Evolutionary conservation across 768 basidiomycete genomes (phyloP).

Genomic region (Auriscalpium orientale): DNA sequence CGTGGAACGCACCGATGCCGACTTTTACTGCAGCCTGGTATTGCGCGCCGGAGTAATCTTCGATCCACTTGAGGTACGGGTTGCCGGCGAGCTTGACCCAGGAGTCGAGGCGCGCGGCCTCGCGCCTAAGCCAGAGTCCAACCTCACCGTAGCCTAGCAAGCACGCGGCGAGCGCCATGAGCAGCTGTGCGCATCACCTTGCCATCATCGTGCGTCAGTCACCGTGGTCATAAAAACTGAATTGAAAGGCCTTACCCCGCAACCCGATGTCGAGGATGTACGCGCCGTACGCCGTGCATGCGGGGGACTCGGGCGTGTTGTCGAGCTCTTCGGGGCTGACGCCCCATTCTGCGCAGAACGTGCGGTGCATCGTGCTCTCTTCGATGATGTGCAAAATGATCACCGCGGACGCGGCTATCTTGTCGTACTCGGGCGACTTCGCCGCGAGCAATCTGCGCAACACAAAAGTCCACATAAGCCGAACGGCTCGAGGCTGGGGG

Average conservation of each 20-base stretch:
- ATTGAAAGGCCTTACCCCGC: constrained; percentile 36
- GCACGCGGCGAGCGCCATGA: constrained; percentile 82
- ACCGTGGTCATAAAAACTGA: too few relatives aligned
- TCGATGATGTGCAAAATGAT: constrained; percentile 56
- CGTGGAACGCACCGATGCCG: constrained; percentile 55
- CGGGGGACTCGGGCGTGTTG: constrained; percentile 53
- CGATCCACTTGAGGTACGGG: constrained; percentile 68
- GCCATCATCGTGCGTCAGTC: too few relatives aligned
- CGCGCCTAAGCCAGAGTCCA: constrained; percentile 70
- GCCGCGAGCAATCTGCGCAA: constrained; percentile 62
- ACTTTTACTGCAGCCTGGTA: constrained; percentile 67
- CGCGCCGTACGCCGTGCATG: constrained; percentile 80
- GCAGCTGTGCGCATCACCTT: constrained; percentile 63
- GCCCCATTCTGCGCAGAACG: constrained; percentile 66
- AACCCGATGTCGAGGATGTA: constrained; percentile 77
- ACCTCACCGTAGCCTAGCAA: constrained; percentile 90
- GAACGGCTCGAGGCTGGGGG: not conserved
- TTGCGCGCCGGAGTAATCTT: constrained; percentile 66
- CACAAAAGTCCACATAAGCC: not conserved
- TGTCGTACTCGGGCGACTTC: constrained; percentile 60
- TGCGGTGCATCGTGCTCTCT: constrained; percentile 67
- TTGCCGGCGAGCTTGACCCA: constrained; percentile 63
- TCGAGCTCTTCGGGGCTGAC: constrained; percentile 55
- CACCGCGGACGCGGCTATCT: constrained; percentile 54
- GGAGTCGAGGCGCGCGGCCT: constrained; percentile 36